Conservation (phyloP, 176 grass and related monocot species). For the Calamus simplicifolius region DNA sequence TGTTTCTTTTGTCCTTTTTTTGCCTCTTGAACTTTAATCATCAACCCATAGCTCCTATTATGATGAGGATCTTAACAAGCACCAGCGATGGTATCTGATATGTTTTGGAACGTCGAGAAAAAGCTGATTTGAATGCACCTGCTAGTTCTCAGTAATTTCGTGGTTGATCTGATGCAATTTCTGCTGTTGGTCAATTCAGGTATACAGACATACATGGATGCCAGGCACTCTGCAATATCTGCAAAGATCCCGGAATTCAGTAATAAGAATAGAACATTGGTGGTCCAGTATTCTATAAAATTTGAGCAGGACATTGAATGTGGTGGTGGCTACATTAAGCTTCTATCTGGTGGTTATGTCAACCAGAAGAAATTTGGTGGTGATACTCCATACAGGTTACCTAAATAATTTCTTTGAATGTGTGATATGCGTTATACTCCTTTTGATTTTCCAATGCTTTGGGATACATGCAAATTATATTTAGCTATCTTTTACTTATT, state of each 20-base stretch:
- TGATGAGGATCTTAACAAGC: too few relatives aligned
- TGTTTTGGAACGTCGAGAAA: too few relatives aligned
- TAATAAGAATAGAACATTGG: conserved; percentile 74
- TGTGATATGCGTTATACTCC: neutral
- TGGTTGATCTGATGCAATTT: neutral
- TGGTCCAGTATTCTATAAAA: conserved; percentile 95
- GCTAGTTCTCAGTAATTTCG: too few relatives aligned
- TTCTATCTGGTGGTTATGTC: conserved; percentile 95
- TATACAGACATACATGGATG: conserved; percentile 82
- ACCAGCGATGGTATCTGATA: too few relatives aligned
- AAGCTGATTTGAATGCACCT: too few relatives aligned
- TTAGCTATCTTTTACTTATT: too few relatives aligned
- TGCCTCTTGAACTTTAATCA: too few relatives aligned
- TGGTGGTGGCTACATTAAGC: conserved; percentile 96
- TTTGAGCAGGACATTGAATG: conserved; percentile 99
- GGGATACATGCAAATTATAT: too few relatives aligned
- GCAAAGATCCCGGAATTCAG: conserved; percentile 85
- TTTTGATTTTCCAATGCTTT: neutral
- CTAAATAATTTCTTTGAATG: conserved; percentile 2
- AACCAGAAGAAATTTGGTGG: conserved; percentile 99
- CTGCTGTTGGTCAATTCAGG: conserved; percentile 24
- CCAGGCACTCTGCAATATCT: conserved; percentile 91
- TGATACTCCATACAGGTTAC: conserved; percentile 89
- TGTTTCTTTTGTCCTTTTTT: neutral
- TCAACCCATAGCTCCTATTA: neutral